Evolutionary conservation across 352 stramenopile species (phyloP), one percentile per base, ranked within the genome.

Genomic region (Pythium aquatile): DNA sequence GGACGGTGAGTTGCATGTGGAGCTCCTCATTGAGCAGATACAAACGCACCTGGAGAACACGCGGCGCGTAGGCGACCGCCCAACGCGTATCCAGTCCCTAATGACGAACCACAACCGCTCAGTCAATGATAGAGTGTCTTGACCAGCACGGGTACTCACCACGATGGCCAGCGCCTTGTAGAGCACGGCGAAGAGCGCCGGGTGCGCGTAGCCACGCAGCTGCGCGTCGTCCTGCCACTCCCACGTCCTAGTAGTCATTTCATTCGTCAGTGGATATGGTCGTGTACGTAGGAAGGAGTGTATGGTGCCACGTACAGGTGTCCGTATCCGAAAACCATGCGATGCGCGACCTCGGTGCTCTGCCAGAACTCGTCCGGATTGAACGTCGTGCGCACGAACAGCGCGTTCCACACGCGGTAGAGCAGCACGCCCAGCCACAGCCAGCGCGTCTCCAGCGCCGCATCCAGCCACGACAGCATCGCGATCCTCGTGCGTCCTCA

Each of bases 321-420:
- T 47, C 88, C 85, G 53, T 96, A 93, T 58, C 81, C 84, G 68
- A 95, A 96, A n/a, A 90, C 88, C 49, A 96, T 68, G 48, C 73
- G 82, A 52, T 96, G 87, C 52, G 88, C 88, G 35, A 96, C 85
- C 69, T 96, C 88, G 2, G 84, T 87, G 61, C 87, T 90, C 67
- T 96, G 88, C 88, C 88, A 96, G 73, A 90, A 96, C 72, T 96
- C 88, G 62, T 96, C 88, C 20, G 88, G 83, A 57, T 94, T 94
- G 74, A 96, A 96, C 52, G 71, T 78, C 58, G 88, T 94, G 69
- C 82, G 83, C 55, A 96, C 87, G 28, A 94, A 91, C 13, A 93
- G 75, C 64, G 85, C 78, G 58, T 94, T 95, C 75, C 78, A 89
- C 4, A 92, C 30, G 65, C 87, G 87, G 69, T 94, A 95, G 42